phyloP scores from a whole-genome alignment of 345 rosid species.

The Clarkia xantiana region DNA sequence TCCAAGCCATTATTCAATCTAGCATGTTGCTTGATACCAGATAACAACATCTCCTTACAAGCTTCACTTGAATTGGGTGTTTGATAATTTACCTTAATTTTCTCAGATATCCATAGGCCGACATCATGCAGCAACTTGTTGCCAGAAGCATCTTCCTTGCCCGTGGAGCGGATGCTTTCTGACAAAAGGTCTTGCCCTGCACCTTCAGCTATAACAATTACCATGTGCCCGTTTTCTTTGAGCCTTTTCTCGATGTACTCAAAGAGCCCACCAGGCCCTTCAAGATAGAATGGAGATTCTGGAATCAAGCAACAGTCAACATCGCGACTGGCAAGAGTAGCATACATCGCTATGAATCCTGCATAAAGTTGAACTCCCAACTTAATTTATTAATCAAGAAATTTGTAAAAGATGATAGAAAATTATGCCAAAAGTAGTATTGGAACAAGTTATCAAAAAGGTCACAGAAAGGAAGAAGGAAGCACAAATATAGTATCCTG shows the following conservation, averaged over 20 bases:
- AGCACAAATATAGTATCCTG: no score
- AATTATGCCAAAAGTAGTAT: no score
- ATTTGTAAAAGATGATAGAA: no score
- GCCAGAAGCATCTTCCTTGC: constrained; percentile 33
- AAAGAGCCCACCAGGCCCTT: constrained; percentile 35
- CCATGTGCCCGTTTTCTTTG: constrained; percentile 38
- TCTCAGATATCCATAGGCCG: constrained; percentile 32
- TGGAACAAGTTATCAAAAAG: no score
- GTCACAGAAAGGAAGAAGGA: no score
- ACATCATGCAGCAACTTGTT: constrained; percentile 29
- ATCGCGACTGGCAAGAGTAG: constrained; percentile 40
- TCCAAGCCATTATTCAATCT: no score
- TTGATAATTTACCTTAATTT: constrained; percentile 19
- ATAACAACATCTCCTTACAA: background rate
- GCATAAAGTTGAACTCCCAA: constrained; percentile 1
- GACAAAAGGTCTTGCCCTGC: constrained; percentile 35
- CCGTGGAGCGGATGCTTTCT: constrained; percentile 16
- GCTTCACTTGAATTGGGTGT: no score
- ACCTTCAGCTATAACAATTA: constrained; percentile 35
- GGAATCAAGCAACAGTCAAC: constrained; percentile 43
- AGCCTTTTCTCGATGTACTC: constrained; percentile 23
- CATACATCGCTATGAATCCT: constrained; percentile 36
- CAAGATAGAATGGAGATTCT: constrained; percentile 34
- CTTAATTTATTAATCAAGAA: no score
- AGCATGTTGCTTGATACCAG: background rate